These are phyloP conservation scores for Heimioporus punctisporus DNA, from an alignment of 1,284 basidiomycete species.

Conservation along the genomic window DNA sequence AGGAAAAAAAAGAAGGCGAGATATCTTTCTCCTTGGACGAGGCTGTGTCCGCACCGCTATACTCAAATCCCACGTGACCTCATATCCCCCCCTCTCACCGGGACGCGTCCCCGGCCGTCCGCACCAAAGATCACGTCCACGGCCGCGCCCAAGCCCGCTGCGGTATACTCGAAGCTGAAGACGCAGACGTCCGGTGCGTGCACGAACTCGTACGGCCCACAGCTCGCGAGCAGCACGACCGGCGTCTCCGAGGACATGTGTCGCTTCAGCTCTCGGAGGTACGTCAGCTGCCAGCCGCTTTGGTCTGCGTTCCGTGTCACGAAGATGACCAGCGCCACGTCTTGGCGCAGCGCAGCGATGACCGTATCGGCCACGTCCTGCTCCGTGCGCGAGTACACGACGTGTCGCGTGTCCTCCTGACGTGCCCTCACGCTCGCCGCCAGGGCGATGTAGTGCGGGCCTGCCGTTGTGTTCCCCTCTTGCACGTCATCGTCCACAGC, in stretches of 20 bases:
- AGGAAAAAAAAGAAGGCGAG: too few species aligned
- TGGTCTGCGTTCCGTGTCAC: constrained; percentile 59
- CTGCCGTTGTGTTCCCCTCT: constrained; percentile 41
- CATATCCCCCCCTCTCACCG: constrained; percentile 36
- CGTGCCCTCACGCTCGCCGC: constrained; percentile 40
- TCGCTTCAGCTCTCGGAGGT: constrained; percentile 37
- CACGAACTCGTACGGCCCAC: constrained; percentile 60
- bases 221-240: constrained; percentile 55
- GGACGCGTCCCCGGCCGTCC: constrained; percentile 36
- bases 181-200: constrained; percentile 33
- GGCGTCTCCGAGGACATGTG: constrained; percentile 17
- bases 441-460: constrained; percentile 51
- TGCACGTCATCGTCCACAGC: constrained; percentile 59
- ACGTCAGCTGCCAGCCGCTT: constrained; percentile 53
- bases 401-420: constrained; percentile 39
- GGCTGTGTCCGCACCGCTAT: constrained; percentile 29
- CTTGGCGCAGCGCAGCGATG: constrained; percentile 2
- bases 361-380: constrained; percentile 4
- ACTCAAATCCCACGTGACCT: constrained; percentile 19
- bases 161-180: constrained; percentile 61
- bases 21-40: too few species aligned
- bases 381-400: constrained; percentile 44
- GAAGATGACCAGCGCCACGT: constrained; percentile 44
- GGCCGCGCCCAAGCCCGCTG: constrained; percentile 47
- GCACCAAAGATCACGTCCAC: constrained; percentile 47